Percentiles rank a stretch among this genome's conserved stretches.
Evolutionary conservation across 202 grass and related monocot genomes (phyloP).

Genomic region (Tripidium arundinaceum): DNA sequence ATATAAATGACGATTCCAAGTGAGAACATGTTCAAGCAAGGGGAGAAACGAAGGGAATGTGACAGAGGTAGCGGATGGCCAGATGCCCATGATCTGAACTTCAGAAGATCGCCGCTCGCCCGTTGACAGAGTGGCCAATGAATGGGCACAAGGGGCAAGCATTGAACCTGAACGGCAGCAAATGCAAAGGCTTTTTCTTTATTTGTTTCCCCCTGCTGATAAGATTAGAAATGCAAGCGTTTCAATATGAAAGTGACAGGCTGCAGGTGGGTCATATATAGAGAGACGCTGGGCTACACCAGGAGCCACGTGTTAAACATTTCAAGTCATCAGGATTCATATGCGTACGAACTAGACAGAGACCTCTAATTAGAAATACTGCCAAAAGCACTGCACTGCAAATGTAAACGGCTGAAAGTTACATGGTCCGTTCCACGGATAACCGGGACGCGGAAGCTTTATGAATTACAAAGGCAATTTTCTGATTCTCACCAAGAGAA

Average conservation of each 20-base stretch:
- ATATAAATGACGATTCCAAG: neutral
- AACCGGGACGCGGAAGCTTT: conserved; percentile 36
- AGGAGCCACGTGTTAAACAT: neutral
- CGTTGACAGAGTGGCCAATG: neutral
- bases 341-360: neutral
- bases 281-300: neutral
- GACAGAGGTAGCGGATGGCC: neutral
- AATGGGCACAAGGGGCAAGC: neutral
- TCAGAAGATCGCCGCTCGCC: neutral
- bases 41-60: neutral
- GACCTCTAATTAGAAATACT: neutral
- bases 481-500: neutral
- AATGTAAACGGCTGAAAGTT: conserved; percentile 4
- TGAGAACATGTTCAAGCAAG: too few relatives aligned
- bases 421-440: conserved; percentile 27
- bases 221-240: neutral
- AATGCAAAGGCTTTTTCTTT: neutral
- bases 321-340: neutral
- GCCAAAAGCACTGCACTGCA: conserved; percentile 11
- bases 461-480: conserved; percentile 27
- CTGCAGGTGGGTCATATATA: neutral
- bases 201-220: neutral
- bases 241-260: neutral
- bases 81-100: neutral
- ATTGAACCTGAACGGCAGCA: neutral